Evolutionary conservation across 331 rosid genomes (phyloP), one percentile per base, ranked within the genome.

Genomic region (Acacia concinna): DNA sequence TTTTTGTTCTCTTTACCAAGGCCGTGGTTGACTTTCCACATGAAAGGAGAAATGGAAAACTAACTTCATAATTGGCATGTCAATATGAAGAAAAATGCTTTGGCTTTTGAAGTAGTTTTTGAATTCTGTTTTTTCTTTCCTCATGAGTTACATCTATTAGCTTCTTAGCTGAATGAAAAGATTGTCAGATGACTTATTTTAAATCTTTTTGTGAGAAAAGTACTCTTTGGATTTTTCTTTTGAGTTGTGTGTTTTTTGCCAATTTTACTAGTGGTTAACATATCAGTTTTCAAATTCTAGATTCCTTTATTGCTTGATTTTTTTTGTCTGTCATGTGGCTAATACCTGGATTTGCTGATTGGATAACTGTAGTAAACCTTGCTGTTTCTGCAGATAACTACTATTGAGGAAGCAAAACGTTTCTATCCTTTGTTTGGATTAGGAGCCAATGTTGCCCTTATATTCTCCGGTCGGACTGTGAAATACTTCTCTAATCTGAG

Each of bases 401-500:
- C 98, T 0, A 82, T 93, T 47, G 98, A 96, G 0, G 98, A 96
- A 87, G 99, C 99, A 35, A 96, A 96, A 75, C 86, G 86, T 34
- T 96, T 93, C 88, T 96, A 96, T 85, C 99, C 98, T 34, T 82
- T 93, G 57, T 96, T 96, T 57, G 99, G 99, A 52, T 92, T 96
- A 25, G 99, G 99, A 78, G 99, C 99, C 47, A 96, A 96, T 75
- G 85, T 96, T 37, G 99, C 99, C 2, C 97, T 96, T 37, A 84
- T 96, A 68, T 96, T 96, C 87, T 96, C 99, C 0, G 99, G 99
- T 34, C 75, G 99, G 74, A 96, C 99, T 0, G 99, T 96, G 84
- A 96, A 96, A 78, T 93, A 96, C 86, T 96, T 96, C 84, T 96
- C 99, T 54, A 86, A 90, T 74, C 6, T 96, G 89, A 89, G 99